Conservation (phyloP, 2,329 filamentous ascomycete species). For the Aspergillus sojae region DNA sequence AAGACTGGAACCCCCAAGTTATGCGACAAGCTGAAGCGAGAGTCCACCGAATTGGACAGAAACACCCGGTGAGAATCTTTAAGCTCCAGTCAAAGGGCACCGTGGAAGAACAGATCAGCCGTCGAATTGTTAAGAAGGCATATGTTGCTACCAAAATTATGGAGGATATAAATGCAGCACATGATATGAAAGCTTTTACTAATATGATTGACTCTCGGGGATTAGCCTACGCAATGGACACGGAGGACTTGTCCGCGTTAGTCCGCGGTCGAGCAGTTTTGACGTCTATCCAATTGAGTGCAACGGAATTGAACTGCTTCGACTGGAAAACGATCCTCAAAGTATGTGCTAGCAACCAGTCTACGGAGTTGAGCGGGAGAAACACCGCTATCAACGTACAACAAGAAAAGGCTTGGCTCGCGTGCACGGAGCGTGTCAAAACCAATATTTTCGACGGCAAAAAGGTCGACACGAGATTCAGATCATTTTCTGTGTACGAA, state of each 20-base stretch:
- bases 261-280: not conserved
- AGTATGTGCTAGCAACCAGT: not conserved
- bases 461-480: slow-evolving; percentile 39
- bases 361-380: not conserved
- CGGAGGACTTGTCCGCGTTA: not conserved
- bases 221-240: not conserved
- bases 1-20: slow-evolving; percentile 59
- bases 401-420: slow-evolving; percentile 60
- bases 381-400: slow-evolving; percentile 31
- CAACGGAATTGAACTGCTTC: not conserved
- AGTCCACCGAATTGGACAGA: slow-evolving; percentile 59
- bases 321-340: slow-evolving; percentile 48
- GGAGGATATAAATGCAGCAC: slow-evolving; percentile 37
- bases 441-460: slow-evolving; percentile 61
- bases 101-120: slow-evolving; percentile 62
- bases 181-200: not conserved
- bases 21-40: slow-evolving; percentile 58
- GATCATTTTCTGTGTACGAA: slow-evolving; percentile 31
- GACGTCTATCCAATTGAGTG: not conserved
- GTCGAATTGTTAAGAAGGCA: slow-evolving; percentile 62
- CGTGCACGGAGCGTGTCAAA: slow-evolving; percentile 59
- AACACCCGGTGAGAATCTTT: slow-evolving; percentile 57
- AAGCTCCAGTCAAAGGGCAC: slow-evolving; percentile 60
- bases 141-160: slow-evolving; percentile 64
- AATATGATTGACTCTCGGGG: not conserved